phyloP scores from a whole-genome alignment of 2,329 filamentous ascomycete genomes.

The Penicillium sp. region DNA sequence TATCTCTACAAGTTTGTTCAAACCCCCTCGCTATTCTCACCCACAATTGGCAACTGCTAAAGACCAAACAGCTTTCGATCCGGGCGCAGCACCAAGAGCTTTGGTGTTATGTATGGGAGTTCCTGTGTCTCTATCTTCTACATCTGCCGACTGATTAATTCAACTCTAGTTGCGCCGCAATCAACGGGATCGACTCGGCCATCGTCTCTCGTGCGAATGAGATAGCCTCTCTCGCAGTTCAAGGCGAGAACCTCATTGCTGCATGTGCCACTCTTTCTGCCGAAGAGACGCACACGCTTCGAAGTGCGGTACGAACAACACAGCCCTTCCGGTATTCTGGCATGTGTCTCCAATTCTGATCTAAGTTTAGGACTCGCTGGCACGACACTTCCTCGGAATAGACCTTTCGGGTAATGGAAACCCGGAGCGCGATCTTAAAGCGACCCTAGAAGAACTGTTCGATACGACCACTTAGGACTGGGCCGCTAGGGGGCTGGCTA shows the following conservation, averaged over 20 bases:
- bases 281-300: constrained; percentile 63
- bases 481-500: not conserved
- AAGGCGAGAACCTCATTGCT: constrained; percentile 71
- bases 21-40: not conserved
- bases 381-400: constrained; percentile 17
- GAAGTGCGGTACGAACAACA: constrained; percentile 60
- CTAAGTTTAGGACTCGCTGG: constrained; percentile 17
- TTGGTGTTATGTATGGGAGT: constrained; percentile 62
- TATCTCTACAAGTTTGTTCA: constrained; percentile 63
- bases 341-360: not conserved
- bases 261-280: constrained; percentile 66
- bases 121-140: not conserved
- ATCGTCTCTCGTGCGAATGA: constrained; percentile 74
- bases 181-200: constrained; percentile 74
- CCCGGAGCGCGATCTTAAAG: constrained; percentile 4
- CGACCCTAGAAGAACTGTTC: constrained; percentile 15
- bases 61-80: constrained; percentile 44
- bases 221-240: constrained; percentile 64
- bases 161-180: constrained; percentile 64
- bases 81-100: constrained; percentile 74
- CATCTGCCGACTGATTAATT: not conserved
- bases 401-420: constrained; percentile 11
- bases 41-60: constrained; percentile 10
- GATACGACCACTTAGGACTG: constrained; percentile 2
- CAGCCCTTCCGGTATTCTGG: not conserved